Percentiles rank a stretch among this genome's conserved stretches.
Conservation (phyloP, 2,329 filamentous ascomycete genomes). For the Cercospora beticola region DNA sequence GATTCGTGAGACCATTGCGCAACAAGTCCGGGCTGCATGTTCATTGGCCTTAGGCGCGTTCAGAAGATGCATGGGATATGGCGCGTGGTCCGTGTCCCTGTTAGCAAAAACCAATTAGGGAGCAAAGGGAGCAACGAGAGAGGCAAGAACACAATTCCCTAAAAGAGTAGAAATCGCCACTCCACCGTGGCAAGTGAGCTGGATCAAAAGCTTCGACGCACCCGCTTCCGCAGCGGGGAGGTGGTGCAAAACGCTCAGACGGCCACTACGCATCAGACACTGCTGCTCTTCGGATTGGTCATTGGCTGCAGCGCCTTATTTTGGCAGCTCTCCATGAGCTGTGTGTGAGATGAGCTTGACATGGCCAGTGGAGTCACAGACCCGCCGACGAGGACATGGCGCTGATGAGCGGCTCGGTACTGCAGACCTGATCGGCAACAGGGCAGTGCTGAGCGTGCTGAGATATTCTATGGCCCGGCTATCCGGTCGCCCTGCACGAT, state of each 20-base stretch:
- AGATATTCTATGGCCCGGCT: not conserved
- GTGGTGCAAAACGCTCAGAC: not conserved
- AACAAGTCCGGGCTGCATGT: constrained; percentile 17
- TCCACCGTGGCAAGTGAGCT: constrained; percentile 24
- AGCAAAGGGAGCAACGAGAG: too few relatives aligned
- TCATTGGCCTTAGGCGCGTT: constrained; percentile 28
- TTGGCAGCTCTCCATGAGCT: not conserved
- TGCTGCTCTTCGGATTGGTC: not conserved
- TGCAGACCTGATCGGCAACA: not conserved
- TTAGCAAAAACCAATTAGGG: not conserved
- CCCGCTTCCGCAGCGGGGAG: not conserved
- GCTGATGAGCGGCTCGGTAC: not conserved
- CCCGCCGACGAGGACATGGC: not conserved
- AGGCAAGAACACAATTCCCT: too few relatives aligned
- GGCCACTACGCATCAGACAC: not conserved
- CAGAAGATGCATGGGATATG: constrained; percentile 17
- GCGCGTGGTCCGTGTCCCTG: constrained; percentile 16
- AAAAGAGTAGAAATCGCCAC: constrained; percentile 24
- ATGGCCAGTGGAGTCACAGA: not conserved
- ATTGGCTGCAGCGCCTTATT: not conserved
- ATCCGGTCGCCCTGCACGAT: not conserved
- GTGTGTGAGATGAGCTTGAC: not conserved
- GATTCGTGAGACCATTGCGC: constrained; percentile 23
- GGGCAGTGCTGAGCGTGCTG: not conserved
- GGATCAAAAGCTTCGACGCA: constrained; percentile 15